Evolutionary conservation across 768 basidiomycete genomes (phyloP), one percentile per base, ranked within the genome.

Genomic region (Trametes gibbosa): DNA sequence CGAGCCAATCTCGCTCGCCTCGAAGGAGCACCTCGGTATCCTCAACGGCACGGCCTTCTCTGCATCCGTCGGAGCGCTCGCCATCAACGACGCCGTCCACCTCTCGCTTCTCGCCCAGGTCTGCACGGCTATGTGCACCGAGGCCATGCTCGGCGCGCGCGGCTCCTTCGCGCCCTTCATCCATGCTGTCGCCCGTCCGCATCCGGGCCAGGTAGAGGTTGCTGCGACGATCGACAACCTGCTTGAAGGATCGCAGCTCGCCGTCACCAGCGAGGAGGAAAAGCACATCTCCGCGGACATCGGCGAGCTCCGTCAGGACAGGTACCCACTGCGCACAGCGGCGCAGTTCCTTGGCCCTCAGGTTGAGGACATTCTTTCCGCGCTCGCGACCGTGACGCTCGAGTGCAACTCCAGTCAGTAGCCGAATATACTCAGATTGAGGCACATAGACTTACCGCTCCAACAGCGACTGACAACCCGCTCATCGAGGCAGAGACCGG

Each of bases 341-440:
- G 85, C 90, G 3, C 92, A 95, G 72, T 95, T 90, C 76, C 75
- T 95, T 47, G 92, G 92, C 12, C 92, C 92, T 12, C 89, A 92
- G 67, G 77, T 93, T 25, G 90, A 92, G 70, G 90, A 92, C 64
- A 78, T 95, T 48, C 75, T 90, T 3, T 74, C 79, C 13, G 81
- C 92, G 2, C 73, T 84, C 53, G 79, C 81, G 34, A 82, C 84
- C 3, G 76, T 95, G 37, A 83, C 84, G 3, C 78, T 80, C 34
- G 92, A 95, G 70, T 84, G 89, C 74, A 94, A 94, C 70, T 89
- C 89, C 29, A 93, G 87, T 89, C 71, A 61, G 86, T 75, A 25
- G 29, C 29, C n/a, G 29, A 32, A 32, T 32, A 5, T 32, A 10
- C 47, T 61, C 24, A 47, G 9, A 39, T n/a, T 25, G 8, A 27